Base-by-base conservation (phyloP, 345 rosid genomes). In the Aegle marmelos region DNA sequence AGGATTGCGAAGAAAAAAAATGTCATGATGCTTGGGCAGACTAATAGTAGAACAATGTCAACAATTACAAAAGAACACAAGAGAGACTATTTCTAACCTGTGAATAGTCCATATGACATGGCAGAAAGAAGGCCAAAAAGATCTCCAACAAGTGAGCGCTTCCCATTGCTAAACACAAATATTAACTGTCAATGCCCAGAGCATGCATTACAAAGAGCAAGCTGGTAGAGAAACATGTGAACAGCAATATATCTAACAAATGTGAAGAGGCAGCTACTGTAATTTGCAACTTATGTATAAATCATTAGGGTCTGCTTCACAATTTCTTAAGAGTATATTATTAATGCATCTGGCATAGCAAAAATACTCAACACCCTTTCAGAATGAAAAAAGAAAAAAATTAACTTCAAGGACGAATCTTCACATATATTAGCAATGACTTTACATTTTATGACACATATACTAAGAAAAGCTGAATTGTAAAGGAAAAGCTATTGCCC, bases 121-220 rank as follows among this genome's bases (percentile, higher is more conserved):
- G 99, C 99, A 74, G 99, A 97, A 79, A 97, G 91, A 87, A 97
- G 92, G 82, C 99, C 98, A 72, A 91, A 94, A 76, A 97, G 91
- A 89, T 97, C 99, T 62, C 99, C 99, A 71, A 84, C 80, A 80
- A 97, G 90, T 78, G 99, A 90, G 80, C 90, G 94, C 66, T 97
- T 82, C 77, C 91, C 94, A 81, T 87, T 89, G 89, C 98, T 92
- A 84, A 87, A 88, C 85, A 89, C 82, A 86, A 91, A 87, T 79
- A 86, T 87, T 79, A 86, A 86, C 88, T 68, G 89, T 90, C 81
- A 86, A 78, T 58, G 78, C 60, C 77, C 80, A 82, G 73, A 76
- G 54, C 73, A 25, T 65, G 25, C 64, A 85, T 73, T 57, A 78
- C 77, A 73, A 75, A 67, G 13, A 76, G 81, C 79, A 79, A 81